Base-by-base conservation (phyloP, 192 early-diverging fungal species). In the Chytriomyces sp. region DNA sequence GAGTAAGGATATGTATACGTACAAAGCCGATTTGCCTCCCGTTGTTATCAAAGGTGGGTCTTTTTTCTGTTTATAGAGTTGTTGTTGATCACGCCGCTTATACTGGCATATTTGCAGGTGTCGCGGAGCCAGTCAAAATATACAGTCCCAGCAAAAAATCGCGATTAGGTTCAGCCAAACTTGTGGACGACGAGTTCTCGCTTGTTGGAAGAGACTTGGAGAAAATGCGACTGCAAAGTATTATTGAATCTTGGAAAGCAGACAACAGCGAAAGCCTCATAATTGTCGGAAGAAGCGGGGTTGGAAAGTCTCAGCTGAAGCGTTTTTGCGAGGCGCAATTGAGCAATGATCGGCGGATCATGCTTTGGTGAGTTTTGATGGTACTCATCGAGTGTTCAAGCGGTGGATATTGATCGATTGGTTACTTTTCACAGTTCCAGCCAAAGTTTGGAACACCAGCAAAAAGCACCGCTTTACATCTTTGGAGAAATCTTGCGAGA, bases 401-500 rank as follows among this genome's bases (percentile, higher is more conserved):
- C n/a, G n/a, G n/a, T n/a, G n/a, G n/a, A n/a, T n/a, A n/a, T n/a
- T n/a, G n/a, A n/a, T n/a, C n/a, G n/a, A n/a, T n/a, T n/a, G 13
- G 1, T 47, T 46, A 11, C 66, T 20, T 20, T 35, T 35, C 35
- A 35, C 45, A 75, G 73, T n/a, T 8, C 64, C 1, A 28, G 73
- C 0, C 73, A 75, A 65, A 75, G 73, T 43, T 66, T 75, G 11
- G 73, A 75, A 20, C 73, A 75, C 23, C 73, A 75, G 43, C 73
- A 75, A 66, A 75, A 75, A 50, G 61, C 73, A 16, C 64, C 73
- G 24, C 66, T 75, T 3, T 75, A 24, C 35, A 75, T 75, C 10
- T 75, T 75, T 62, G 73, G 73, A 18, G 73, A 75, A 26, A 44
- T 75, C 35, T n/a, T 75, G 28, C 61, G 73, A 64, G 73, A 75